These are phyloP conservation scores for Leccinum subgranulosum DNA, from an alignment of 768 basidiomycete species.

Conservation along the genomic window DNA sequence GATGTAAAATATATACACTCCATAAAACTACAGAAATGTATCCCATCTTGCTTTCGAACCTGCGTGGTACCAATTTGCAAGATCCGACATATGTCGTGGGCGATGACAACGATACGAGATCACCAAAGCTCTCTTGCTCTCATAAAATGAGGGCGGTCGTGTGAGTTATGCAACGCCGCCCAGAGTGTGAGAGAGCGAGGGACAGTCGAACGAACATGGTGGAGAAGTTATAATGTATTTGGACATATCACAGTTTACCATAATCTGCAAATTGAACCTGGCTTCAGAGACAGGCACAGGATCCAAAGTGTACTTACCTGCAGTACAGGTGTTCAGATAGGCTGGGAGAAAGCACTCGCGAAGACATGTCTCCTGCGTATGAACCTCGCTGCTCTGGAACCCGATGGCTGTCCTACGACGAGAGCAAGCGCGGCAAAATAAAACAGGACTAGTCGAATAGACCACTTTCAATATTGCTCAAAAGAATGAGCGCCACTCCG, in stretches of 20 bases:
- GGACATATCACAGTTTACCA: neutral
- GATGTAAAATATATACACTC: neutral
- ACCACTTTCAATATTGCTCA: constrained; percentile 60
- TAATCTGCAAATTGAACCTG: neutral
- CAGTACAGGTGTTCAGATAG: neutral
- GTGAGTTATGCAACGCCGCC: constrained; percentile 64
- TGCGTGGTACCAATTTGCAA: constrained; percentile 24
- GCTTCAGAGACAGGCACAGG: neutral
- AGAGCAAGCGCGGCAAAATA: constrained; percentile 40
- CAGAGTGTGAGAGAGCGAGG: constrained; percentile 95
- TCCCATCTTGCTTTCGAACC: constrained; percentile 37
- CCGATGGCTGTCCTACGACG: constrained; percentile 24
- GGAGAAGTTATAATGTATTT: constrained; percentile 2
- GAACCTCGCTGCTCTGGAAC: constrained; percentile 43
- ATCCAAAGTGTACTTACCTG: constrained; percentile 16
- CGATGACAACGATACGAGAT: constrained; percentile 23
- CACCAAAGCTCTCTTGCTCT: constrained; percentile 63
- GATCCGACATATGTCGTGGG: constrained; percentile 37
- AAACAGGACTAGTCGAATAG: constrained; percentile 31
- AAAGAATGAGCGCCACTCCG: constrained; percentile 81
- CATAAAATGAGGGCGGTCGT: constrained; percentile 95
- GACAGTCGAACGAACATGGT: neutral
- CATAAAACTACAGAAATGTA: constrained; percentile 13
- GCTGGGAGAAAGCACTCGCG: neutral
- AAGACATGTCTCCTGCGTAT: constrained; percentile 45